phyloP scores from a whole-genome alignment of 1,284 basidiomycete species.

The Chalciporus sp. region DNA sequence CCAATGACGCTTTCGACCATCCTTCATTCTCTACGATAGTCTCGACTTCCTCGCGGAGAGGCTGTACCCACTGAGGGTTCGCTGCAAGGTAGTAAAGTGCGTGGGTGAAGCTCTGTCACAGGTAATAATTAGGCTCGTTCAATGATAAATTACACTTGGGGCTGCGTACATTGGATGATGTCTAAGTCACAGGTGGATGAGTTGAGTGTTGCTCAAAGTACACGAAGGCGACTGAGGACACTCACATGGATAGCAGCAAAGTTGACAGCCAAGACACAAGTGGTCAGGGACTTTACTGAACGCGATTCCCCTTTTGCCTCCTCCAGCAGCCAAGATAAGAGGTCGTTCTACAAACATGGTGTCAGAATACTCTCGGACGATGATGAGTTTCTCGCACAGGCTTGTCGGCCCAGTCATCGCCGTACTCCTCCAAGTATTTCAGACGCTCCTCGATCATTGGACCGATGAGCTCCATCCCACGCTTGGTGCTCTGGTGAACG shows the following conservation, averaged over 20 bases:
- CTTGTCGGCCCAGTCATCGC: slow-evolving; percentile 37
- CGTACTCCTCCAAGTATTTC: too few species aligned
- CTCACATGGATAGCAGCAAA: slow-evolving; percentile 43
- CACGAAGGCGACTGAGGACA: not conserved
- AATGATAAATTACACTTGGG: not conserved
- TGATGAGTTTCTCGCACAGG: slow-evolving; percentile 30
- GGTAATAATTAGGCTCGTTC: not conserved
- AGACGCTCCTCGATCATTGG: too few species aligned
- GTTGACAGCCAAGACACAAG: slow-evolving; percentile 37
- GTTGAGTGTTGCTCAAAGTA: too few species aligned
- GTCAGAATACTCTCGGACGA: not conserved
- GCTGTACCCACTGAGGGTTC: too few species aligned
- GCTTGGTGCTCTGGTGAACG: slow-evolving; percentile 34
- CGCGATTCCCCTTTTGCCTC: slow-evolving; percentile 33
- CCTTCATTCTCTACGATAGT: slow-evolving; percentile 39
- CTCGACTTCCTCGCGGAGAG: too few species aligned
- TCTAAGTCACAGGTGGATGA: slow-evolving; percentile 3
- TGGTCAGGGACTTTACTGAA: slow-evolving; percentile 31
- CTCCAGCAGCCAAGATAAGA: slow-evolving; percentile 48
- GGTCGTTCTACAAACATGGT: slow-evolving; percentile 38
- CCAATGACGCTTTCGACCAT: slow-evolving; percentile 48
- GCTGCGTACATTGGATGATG: slow-evolving; percentile 28
- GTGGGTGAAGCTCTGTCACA: not conserved
- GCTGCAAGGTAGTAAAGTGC: too few species aligned
- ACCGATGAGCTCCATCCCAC: slow-evolving; percentile 34